Evolutionary conservation across 2,329 filamentous ascomycete genomes (phyloP), one percentile per base, ranked within the genome.

Genomic region (Westerdykella aurantiaca): DNA sequence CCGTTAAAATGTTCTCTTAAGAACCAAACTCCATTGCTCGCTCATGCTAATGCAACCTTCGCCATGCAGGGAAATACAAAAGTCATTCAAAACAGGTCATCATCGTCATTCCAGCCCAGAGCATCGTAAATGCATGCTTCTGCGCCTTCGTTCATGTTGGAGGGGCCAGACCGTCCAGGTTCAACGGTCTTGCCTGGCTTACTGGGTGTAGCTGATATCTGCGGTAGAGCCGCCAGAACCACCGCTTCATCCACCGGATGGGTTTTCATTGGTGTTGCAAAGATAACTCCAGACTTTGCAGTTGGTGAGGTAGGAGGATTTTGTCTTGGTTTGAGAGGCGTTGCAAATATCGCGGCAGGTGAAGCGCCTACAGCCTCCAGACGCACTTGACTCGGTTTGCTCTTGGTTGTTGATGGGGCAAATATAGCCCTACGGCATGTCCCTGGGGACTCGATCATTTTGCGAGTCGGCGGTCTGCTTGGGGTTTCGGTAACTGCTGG

Each of bases 91-190:
- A 38, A 39, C 37, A 58, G 47, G 38, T 42, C 52, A 31, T 64
- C 56, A 47, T 72, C 68, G 48, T 73, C 70, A 53, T 73, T 66
- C 72, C 72, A 75, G 21, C 72, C 72, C 41, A 74, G 48, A 10
- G 61, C 63, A 40, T 68, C 68, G 46, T 72, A 74, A 38, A 74
- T 69, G 17, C 53, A 58, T 13, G 47, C 35, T 41, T 58, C 62
- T 23, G 41, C 44, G 21, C 46, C 46, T 3, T 44, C 41, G 13
- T 45, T 25, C 14, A 21, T 23, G 17, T 35, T 6, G 17, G 33
- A 14, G 7, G 33, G 12, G 17, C 18, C 22, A 18, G 18, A 33
- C 6, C 18, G 25, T 29, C 11, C 25, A 12, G 25, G 10, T 29
- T 29, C 25, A 12, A 5, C 4, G 4, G 11, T 3, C 25, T 29